Evolutionary conservation across 2,329 filamentous ascomycete genomes (phyloP), one percentile per base, ranked within the genome.

Genomic region (Penicillium frequentans): DNA sequence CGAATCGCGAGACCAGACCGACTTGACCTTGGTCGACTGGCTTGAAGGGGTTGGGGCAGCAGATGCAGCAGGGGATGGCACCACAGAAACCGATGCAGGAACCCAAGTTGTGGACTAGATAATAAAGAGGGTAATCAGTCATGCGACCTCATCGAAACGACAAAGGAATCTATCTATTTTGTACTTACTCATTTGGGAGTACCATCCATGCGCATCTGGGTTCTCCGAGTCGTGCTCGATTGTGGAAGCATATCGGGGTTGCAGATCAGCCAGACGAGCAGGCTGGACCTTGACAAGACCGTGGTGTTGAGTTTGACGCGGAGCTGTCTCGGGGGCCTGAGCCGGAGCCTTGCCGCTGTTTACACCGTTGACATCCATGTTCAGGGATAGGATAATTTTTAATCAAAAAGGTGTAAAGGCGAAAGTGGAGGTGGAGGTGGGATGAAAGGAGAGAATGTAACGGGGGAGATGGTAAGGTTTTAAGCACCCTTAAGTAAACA

Each of bases 21-120:
- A 99, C 95, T 67, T 96, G 93, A 68, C 95, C 95, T 79, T 98
- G 95, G 55, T 84, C 81, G 58, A 99, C 93, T 48, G 86, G 88
- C 81, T 96, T 96, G 84, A 93, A 98, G 3, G 93, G 95, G 79
- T 99, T 99, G 49, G 95, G 95, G 80, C 90, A 97, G 77, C 88
- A 81, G 72, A 96, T 78, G 75, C 93, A 96, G 86, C 93, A 96
- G 5, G 95, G 95, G 65, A 98, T 83, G 19, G 95, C 92, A 50
- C 95, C 95, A 23, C 90, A 70, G 46, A 86, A 89, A 66, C 95
- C 95, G 54, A 97, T 82, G 67, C 84, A 80, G 52, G 83, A 73
- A 63, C 95, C 95, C 8, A 98, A 79, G 16, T 79, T 75, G 73
- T 93, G 90, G 75, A 96, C 85, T 86, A 64, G 63, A 56, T 65